A percentile compares a stretch with the other conserved stretches of the same genome.
Evolutionary conservation across 441 rosid species (phyloP).

Genomic region (Syzygium malaccense): DNA sequence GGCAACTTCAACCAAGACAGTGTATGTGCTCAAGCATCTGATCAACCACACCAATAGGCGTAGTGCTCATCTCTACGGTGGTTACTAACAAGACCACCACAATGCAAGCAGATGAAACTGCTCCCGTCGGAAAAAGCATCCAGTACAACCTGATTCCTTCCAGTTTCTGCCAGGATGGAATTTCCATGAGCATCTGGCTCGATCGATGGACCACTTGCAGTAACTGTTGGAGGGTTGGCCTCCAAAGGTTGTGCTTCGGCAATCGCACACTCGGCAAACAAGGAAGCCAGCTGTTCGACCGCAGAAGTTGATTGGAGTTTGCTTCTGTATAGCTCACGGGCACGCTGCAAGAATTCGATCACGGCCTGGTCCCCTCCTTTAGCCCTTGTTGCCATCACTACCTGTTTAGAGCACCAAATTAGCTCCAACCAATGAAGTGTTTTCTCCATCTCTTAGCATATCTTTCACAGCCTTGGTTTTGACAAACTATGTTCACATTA

Average conservation of each 20-base stretch:
- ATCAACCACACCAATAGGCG: slow-evolving; percentile 74
- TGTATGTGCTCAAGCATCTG: neutral
- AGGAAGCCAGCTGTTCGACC: slow-evolving; percentile 76
- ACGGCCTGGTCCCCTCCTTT: slow-evolving; percentile 88
- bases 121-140: slow-evolving; percentile 93
- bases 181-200: slow-evolving; percentile 31
- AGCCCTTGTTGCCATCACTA: slow-evolving; percentile 63
- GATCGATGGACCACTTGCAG: slow-evolving; percentile 9
- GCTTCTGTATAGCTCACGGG: slow-evolving; percentile 63
- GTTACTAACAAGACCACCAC: slow-evolving; percentile 90
- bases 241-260: slow-evolving; percentile 64
- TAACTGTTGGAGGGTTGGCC: slow-evolving; percentile 18
- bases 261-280: slow-evolving; percentile 91
- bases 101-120: slow-evolving; percentile 81
- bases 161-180: slow-evolving; percentile 79
- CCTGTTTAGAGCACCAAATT: slow-evolving; percentile 33
- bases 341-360: slow-evolving; percentile 49
- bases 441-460: neutral
- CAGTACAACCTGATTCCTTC: slow-evolving; percentile 69
- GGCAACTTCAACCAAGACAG: neutral
- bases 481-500: neutral
- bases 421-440: neutral
- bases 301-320: slow-evolving; percentile 47
- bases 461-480: neutral
- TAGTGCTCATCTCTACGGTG: slow-evolving; percentile 85